Evolutionary conservation across 805 yeast species (phyloP).

Genomic region (Teunomyces barrocoloradensis): DNA sequence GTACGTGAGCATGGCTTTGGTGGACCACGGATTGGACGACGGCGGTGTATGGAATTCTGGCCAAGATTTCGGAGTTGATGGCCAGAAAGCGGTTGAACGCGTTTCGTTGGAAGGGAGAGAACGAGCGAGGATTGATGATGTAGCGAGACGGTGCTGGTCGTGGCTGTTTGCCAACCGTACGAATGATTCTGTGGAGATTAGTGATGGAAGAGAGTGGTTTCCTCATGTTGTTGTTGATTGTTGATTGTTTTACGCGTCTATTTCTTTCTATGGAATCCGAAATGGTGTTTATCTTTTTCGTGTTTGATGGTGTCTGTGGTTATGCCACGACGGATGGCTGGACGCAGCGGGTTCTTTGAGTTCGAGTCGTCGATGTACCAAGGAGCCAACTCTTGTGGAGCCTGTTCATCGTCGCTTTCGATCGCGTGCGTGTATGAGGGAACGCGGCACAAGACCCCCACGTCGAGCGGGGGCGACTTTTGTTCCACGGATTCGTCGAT

Average conservation of each 20-base stretch:
- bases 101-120: neutral
- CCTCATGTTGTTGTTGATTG: neutral
- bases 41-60: constrained; percentile 1
- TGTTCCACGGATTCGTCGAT: neutral
- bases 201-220: neutral
- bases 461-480: constrained; percentile 16
- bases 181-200: neutral
- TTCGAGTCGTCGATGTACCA: constrained; percentile 11
- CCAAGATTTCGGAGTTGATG: neutral
- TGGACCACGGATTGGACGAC: neutral
- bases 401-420: constrained; percentile 33
- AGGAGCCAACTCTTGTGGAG: constrained; percentile 16
- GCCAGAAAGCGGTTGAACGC: neutral
- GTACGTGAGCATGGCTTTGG: neutral
- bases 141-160: neutral
- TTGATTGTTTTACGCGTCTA: neutral
- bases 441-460: constrained; percentile 25
- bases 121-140: neutral
- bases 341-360: neutral
- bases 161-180: neutral
- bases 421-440: constrained; percentile 42
- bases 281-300: neutral
- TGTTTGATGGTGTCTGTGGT: neutral
- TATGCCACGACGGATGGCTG: neutral
- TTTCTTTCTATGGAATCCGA: constrained; percentile 1